Conservation (phyloP, 768 basidiomycete genomes). For the Pisolithus orientalis region DNA sequence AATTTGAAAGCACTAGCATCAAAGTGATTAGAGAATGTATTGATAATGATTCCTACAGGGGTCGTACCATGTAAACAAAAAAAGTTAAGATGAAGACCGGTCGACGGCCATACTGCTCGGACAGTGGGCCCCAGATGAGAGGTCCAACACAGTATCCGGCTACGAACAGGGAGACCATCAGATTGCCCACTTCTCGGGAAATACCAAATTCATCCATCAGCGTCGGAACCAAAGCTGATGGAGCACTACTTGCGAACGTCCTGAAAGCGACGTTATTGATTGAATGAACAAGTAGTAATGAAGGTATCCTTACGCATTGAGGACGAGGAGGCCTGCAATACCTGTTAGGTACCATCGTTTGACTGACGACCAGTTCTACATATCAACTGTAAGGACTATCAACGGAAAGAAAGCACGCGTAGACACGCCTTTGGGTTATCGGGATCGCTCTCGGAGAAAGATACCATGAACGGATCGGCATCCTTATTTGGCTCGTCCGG, state of each 20-base stretch:
- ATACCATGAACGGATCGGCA: constrained; percentile 26
- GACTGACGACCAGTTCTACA: constrained; percentile 43
- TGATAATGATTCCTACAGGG: not conserved
- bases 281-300: not conserved
- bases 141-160: constrained; percentile 66
- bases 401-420: not conserved
- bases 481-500: not conserved
- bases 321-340: constrained; percentile 42
- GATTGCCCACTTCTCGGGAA: constrained; percentile 42
- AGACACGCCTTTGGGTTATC: constrained; percentile 40
- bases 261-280: constrained; percentile 21
- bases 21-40: not conserved
- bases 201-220: constrained; percentile 44
- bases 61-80: constrained; percentile 45
- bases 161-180: constrained; percentile 59
- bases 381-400: constrained; percentile 1
- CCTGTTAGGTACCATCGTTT: constrained; percentile 50
- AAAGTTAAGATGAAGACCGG: constrained; percentile 54
- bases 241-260: constrained; percentile 59
- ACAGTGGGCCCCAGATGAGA: constrained; percentile 53
- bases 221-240: constrained; percentile 42
- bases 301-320: constrained; percentile 42
- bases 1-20: constrained; percentile 48
- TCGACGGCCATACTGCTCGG: constrained; percentile 49
- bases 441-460: constrained; percentile 32